phyloP scores from a whole-genome alignment of 75 land plant species.

The Cunninghamia lanceolata region DNA sequence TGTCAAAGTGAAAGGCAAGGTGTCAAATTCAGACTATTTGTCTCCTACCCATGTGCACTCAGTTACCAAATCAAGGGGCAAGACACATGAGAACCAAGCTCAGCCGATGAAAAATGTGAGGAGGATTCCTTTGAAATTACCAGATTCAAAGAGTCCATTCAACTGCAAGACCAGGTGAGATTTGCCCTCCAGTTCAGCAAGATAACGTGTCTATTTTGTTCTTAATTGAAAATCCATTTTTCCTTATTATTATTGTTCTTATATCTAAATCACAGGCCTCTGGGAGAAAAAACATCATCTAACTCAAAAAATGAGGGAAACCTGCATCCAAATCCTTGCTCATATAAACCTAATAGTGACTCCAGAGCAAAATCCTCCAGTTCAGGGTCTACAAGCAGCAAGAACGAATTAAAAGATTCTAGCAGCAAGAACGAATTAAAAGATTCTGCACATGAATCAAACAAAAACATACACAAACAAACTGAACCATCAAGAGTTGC shows the following conservation, averaged over 20 bases:
- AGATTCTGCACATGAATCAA: too few species aligned
- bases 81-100: too few species aligned
- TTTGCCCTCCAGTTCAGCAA: background rate
- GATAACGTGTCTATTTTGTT: background rate
- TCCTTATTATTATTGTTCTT: background rate
- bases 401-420: background rate
- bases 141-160: background rate
- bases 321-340: background rate
- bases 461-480: background rate
- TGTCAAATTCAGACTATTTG: background rate
- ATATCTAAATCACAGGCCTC: background rate
- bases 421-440: too few species aligned
- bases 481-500: background rate
- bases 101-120: background rate
- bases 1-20: background rate
- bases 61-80: background rate
- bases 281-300: background rate
- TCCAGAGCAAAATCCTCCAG: background rate
- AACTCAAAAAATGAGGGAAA: background rate
- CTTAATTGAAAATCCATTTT: background rate
- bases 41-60: background rate
- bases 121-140: background rate
- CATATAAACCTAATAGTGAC: background rate
- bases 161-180: background rate
- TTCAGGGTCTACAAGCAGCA: background rate